Base-by-base conservation (phyloP, 2,329 filamentous ascomycete species). In the Aureobasidium musti region DNA sequence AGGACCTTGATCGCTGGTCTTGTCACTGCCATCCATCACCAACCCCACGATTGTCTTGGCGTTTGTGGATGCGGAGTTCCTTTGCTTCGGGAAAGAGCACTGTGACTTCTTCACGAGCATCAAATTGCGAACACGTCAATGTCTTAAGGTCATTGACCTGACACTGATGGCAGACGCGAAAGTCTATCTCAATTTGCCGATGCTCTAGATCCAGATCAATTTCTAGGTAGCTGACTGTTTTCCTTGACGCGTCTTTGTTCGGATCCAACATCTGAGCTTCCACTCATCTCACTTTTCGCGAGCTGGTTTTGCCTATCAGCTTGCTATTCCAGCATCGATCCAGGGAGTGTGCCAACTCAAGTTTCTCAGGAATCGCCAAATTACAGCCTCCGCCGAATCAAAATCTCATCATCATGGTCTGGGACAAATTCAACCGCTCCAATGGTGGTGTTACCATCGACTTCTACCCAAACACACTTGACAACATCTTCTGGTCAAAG, bases 401-500 rank as follows among this genome's bases (percentile, higher is more conserved):
- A 50, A 33, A 5, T 11, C 11, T 39, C n/a, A n/a, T 61, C 57
- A 26, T 8, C 21, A 63, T 63, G 59, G 59, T 63, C 33, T 63
- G 59, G 59, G 59, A 63, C n/a, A 63, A 52, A 52, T 52, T 17
- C 30, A 63, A 63, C 23, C 59, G 59, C 59, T 41, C 45, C 1
- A 63, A 63, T 52, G 59, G 59, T 7, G 63, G 63, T 43, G 33
- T 49, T 5, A 54, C 63, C 5, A 60, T 66, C 45, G 53, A 57
- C 28, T 77, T 82, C 65, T 84, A 81, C 76, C 84, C 85, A 2
- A 82, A 82, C 3, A 82, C 80, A 67, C 74, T 79, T 30, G 77
- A 84, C 70, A 84, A 82, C 57, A 74, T 88, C n/a, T 78, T 81
- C 61, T 88, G 86, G 85, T 87, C 85, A 7, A 74, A 79, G 45